Conservation (phyloP, 2,329 filamentous ascomycete genomes). For the Alternaria dauci region DNA sequence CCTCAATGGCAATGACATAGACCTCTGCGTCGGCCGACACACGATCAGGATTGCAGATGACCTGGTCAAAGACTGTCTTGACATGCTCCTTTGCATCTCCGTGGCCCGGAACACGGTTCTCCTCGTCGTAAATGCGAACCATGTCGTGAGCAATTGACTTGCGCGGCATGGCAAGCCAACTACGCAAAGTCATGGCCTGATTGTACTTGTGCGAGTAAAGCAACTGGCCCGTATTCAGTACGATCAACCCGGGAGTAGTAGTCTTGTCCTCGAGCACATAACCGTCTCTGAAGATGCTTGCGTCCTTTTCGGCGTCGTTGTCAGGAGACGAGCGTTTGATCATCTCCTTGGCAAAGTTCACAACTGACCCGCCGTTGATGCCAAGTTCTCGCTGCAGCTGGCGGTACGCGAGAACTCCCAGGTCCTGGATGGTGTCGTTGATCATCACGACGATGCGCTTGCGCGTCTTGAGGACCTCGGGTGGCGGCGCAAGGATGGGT, state of each 20-base stretch:
- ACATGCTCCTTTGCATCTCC: conserved; percentile 68
- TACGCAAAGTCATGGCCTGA: conserved; percentile 66
- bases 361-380: conserved; percentile 73
- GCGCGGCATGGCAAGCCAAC: conserved; percentile 68
- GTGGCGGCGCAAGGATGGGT: conserved; percentile 70
- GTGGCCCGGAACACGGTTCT: conserved; percentile 72
- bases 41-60: conserved; percentile 61
- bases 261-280: conserved; percentile 23
- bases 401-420: conserved; percentile 78
- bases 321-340: conserved; percentile 35
- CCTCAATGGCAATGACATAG: conserved; percentile 75
- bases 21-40: conserved; percentile 63
- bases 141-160: conserved; percentile 66
- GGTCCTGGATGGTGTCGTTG: conserved; percentile 79
- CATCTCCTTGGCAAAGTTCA: conserved; percentile 67
- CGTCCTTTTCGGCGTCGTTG: conserved; percentile 14
- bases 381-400: conserved; percentile 69
- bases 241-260: conserved; percentile 67
- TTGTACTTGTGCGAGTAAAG: conserved; percentile 75
- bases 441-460: conserved; percentile 76
- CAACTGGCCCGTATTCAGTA: conserved; percentile 81
- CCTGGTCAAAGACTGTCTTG: conserved; percentile 69
- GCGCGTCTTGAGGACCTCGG: conserved; percentile 61
- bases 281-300: conserved; percentile 32
- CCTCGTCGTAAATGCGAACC: conserved; percentile 59